phyloP scores from a whole-genome alignment of 257 asterid species.

The Solanum piurae region DNA sequence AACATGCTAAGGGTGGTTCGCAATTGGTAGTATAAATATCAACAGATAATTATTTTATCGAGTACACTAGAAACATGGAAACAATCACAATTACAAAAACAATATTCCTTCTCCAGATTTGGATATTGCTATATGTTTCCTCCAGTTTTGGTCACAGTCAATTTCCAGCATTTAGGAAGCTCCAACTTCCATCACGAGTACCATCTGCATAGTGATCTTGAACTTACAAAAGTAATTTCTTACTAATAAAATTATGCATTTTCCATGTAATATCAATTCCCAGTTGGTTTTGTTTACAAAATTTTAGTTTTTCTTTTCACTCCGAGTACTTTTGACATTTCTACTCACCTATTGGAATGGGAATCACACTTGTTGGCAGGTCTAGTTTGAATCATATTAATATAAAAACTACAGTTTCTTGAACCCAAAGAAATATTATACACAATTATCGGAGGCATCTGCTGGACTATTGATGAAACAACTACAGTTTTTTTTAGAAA shows the following conservation, averaged over 20 bases:
- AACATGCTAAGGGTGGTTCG: background rate
- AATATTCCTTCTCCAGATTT: background rate
- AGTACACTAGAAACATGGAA: background rate
- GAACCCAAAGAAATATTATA: background rate
- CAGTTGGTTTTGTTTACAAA: background rate
- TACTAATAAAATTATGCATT: background rate
- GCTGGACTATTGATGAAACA: background rate
- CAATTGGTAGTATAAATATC: background rate
- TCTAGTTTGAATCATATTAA: background rate
- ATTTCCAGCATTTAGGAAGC: background rate
- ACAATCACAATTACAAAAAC: background rate
- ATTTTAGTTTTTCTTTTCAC: background rate
- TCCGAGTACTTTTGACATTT: background rate
- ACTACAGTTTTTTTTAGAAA: background rate
- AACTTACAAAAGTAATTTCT: no score
- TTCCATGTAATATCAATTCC: background rate
- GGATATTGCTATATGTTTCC: background rate
- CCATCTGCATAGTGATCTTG: background rate
- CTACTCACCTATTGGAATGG: background rate
- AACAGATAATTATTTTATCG: background rate
- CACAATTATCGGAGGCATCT: background rate
- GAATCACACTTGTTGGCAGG: background rate
- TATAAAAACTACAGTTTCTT: background rate
- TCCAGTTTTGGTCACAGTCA: background rate
- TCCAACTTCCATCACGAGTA: constrained; percentile 1